Base-by-base conservation (phyloP, 495 filamentous ascomycete species). In the Aspergillus baeticus region DNA sequence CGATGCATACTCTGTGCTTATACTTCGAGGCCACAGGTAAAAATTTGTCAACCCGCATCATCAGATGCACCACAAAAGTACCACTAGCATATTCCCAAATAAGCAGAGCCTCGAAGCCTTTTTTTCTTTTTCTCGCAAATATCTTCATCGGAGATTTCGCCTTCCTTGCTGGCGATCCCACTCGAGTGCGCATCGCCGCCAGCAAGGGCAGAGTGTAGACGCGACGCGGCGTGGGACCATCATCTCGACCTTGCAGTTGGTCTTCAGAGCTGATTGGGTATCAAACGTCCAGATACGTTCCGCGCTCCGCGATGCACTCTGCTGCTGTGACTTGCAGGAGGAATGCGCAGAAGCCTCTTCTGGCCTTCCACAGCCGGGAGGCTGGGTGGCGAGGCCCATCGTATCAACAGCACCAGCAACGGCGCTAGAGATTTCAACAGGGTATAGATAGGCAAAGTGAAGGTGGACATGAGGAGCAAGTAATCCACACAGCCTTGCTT, bases 181-280 rank as follows among this genome's bases (percentile, higher is more conserved):
- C 3, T 5, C 39, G 14, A 21, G 4, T 14, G 4, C 23, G 18
- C n/a, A 36, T 11, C 46, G 14, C 17, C 14, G 35, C 20, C 46
- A 49, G 46, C 46, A 49, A 49, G 46, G 46, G 31, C 33, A 17
- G 22, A 13, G 15, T 3, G 5, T 21, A 36, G 31, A 36, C 5
- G 13, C n/a, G 15, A 18, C 44, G 46, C 33, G 45, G 20, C 29
- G 26, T 26, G n/a, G 26, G 11, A 29, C 34, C 5, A 3, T 17
- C 23, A n/a, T 47, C 26, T 26, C n/a, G 23, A 10, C 46, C 46
- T 49, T 49, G 46, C 46, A 43, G 31, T n/a, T 20, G 33, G 37
- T 49, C 14, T 22, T 17, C 46, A 33, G 11, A n/a, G 20, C 1
- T 41, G n/a, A 10, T 10, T 49, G 14, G 6, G 11, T 21, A 46